Conservation (phyloP, 257 asterid genomes). For the Rauvolfia tetraphylla region DNA sequence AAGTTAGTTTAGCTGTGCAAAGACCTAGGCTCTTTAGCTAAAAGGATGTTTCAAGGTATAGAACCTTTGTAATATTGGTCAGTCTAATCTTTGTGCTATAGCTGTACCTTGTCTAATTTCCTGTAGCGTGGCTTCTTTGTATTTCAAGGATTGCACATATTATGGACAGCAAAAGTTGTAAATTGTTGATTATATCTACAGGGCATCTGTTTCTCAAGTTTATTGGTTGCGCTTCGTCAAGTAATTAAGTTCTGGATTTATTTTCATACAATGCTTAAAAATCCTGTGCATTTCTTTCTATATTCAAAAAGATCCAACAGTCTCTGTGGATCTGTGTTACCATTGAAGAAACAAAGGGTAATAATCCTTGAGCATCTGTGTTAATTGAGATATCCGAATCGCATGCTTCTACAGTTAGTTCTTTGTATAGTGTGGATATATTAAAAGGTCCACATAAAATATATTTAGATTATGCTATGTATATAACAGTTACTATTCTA, state of each 20-base stretch:
- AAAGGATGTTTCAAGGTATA: slow-evolving; percentile 1
- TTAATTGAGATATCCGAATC: too few species aligned
- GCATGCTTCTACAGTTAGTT: too few species aligned
- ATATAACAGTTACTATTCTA: too few species aligned
- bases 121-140: not conserved
- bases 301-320: too few species aligned
- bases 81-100: not conserved
- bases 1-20: slow-evolving; percentile 5
- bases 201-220: not conserved
- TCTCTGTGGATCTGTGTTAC: too few species aligned
- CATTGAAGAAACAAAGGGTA: too few species aligned
- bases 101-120: not conserved
- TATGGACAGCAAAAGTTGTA: slow-evolving; percentile 5
- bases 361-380: too few species aligned
- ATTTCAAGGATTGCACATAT: not conserved
- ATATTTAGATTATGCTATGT: too few species aligned
- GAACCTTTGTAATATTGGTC: not conserved
- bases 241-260: not conserved
- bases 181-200: not conserved
- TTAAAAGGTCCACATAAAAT: too few species aligned
- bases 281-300: too few species aligned
- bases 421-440: too few species aligned
- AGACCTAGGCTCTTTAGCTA: not conserved
- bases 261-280: too few species aligned
- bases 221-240: not conserved